Evolutionary conservation across 2,329 filamentous ascomycete species (phyloP), one percentile per base, ranked within the genome.

Genomic region (Scedosporium aurantiacum): DNA sequence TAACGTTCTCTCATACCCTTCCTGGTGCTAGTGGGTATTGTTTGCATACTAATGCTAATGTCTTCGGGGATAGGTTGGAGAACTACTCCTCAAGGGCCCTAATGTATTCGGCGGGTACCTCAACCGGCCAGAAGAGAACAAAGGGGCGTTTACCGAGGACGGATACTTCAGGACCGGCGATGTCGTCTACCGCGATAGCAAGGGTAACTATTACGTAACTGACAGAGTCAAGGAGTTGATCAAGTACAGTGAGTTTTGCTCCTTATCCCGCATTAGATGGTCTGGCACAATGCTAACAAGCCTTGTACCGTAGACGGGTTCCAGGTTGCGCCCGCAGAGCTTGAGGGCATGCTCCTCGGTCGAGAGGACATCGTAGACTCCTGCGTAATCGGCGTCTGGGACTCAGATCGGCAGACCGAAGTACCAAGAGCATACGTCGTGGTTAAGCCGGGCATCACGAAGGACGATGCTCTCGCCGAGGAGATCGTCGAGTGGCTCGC

Each of bases 151-250:
- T 64, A 89, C 88, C 2, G 66, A 76, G 0, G 90, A 95, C 65
- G 90, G 90, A 1, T 97, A 86, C 77, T 96, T 96, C 80, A 92
- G 87, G 73, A 96, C 92, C 0, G 92, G 92, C 1, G 92, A 97
- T 68, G 85, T 96, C 27, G 89, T 90, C 3, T 86, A 89, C 65
- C 83, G 89, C 68, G 90, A 96, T 69, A 76, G 81, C 55, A 80
- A 89, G 58, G 89, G 89, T 32, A 90, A 95, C 69, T 90, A 95
- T 68, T 96, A 86, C 76, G 93, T 96, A 70, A 96, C 92, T 1
- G 92, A 97, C 70, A 87, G 91, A 37, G 84, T 85, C 69, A 91
- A 91, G 77, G 87, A 83, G 66, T 86, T 79, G 61, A 78, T 79
- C 68, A 79, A 79, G 66, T 79, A 77, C 66, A 78, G 80, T 82